Evolutionary conservation across 257 asterid species (phyloP).

Genomic region (Fraxinus anomala): DNA sequence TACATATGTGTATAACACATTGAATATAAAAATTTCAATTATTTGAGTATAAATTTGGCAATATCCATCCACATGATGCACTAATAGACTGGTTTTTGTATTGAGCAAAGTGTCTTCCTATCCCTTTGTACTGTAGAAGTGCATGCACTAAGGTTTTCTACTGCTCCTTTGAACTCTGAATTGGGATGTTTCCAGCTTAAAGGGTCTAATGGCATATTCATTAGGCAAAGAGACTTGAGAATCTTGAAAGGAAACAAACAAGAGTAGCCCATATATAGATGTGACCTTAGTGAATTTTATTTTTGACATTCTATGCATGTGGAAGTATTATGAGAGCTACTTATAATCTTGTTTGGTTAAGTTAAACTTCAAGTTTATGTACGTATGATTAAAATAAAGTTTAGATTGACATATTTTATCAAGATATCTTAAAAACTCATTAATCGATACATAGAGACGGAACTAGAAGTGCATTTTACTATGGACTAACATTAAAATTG

Average conservation of each 20-base stretch:
- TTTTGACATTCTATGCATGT: neutral
- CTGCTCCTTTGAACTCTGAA: neutral
- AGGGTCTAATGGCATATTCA: neutral
- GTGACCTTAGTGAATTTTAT: neutral
- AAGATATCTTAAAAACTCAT: too few species aligned
- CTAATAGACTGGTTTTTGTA: constrained; percentile 19
- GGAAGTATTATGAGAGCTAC: neutral
- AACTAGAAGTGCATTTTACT: too few species aligned
- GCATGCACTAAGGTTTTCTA: neutral
- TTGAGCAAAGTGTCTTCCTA: constrained; percentile 2
- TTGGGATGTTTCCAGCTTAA: neutral
- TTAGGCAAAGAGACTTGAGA: neutral
- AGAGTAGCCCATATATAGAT: neutral
- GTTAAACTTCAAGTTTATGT: neutral
- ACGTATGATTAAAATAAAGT: neutral
- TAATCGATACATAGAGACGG: too few species aligned
- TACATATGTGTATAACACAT: neutral
- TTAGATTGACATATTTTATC: too few species aligned
- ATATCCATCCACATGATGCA: constrained; percentile 16
- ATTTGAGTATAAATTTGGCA: neutral
- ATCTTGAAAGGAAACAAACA: neutral
- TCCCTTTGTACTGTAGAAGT: neutral
- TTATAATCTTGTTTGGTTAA: too few species aligned
- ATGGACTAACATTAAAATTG: too few species aligned
- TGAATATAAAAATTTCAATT: neutral